phyloP scores from a whole-genome alignment of 108 stramenopile species.

The Nitzschia sp. region DNA sequence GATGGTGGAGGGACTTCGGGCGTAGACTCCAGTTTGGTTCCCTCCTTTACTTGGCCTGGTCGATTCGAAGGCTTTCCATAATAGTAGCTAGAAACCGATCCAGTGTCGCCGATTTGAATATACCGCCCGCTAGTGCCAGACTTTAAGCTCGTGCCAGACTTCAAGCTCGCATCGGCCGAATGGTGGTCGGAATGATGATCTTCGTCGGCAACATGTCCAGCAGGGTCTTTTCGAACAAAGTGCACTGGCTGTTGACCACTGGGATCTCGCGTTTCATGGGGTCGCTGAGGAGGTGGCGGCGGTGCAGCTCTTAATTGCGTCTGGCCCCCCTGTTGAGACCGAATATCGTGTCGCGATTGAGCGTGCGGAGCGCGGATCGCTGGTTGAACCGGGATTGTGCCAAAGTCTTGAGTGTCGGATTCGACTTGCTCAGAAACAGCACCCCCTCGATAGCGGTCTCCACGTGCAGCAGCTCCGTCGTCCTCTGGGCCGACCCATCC shows the following conservation, averaged over 20 bases:
- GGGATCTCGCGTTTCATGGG: conserved; percentile 1
- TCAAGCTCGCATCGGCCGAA: conserved; percentile 10
- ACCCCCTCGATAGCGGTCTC: conserved; percentile 11
- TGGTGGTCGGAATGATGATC: conserved; percentile 6
- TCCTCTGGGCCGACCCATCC: conserved; percentile 53
- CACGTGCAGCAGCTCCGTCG: conserved; percentile 14
- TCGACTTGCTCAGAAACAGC: conserved; percentile 12
- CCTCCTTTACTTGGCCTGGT: background rate
- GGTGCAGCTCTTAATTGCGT: background rate
- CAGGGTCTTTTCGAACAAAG: conserved; percentile 1
- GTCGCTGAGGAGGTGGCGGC: background rate
- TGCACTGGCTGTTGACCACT: conserved; percentile 3
- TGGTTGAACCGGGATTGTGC: conserved; percentile 3
- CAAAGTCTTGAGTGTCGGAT: conserved; percentile 38
- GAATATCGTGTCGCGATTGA: conserved; percentile 1
- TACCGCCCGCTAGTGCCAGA: conserved; percentile 20
- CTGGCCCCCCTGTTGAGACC: background rate
- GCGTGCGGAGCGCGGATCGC: too few species aligned
- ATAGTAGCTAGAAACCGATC: conserved; percentile 46
- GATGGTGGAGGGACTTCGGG: conserved; percentile 5
- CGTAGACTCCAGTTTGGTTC: background rate
- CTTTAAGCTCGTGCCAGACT: background rate
- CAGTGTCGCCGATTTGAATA: conserved; percentile 49
- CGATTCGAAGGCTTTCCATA: conserved; percentile 9
- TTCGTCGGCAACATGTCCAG: conserved; percentile 9